A percentile compares a stretch with the other conserved stretches of the same genome.
Conservation (phyloP, 2,329 filamentous ascomycete genomes). For the Claviceps sp. region DNA sequence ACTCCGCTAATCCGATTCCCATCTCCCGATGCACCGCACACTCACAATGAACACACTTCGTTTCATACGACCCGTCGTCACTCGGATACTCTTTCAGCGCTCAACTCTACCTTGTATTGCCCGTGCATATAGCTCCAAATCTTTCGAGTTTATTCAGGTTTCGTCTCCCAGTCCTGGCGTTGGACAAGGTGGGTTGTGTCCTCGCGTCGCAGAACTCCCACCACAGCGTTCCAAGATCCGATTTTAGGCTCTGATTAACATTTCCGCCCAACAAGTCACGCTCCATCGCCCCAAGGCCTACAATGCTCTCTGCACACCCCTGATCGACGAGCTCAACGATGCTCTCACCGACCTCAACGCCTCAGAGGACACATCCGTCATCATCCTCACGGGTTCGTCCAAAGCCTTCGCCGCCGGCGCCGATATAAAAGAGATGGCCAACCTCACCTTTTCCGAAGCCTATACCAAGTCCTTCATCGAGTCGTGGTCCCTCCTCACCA, state of each 20-base stretch:
- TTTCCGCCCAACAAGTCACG: constrained; percentile 49
- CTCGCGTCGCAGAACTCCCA: background rate
- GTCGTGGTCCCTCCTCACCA: constrained; percentile 78
- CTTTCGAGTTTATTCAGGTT: constrained; percentile 72
- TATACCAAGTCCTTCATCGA: constrained; percentile 92
- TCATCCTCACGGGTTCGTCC: constrained; percentile 77
- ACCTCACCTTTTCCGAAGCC: constrained; percentile 74
- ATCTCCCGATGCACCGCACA: background rate
- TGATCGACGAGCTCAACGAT: constrained; percentile 80
- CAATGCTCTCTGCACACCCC: constrained; percentile 82
- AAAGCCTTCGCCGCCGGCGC: constrained; percentile 91
- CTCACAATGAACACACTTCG: constrained; percentile 39
- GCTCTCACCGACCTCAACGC: constrained; percentile 59
- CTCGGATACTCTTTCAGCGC: constrained; percentile 33
- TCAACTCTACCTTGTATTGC: constrained; percentile 42
- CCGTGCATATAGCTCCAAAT: constrained; percentile 37
- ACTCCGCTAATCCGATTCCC: background rate
- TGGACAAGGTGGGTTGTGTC: constrained; percentile 53
- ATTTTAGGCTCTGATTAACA: background rate
- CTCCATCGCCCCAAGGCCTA: constrained; percentile 89
- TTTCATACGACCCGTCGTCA: constrained; percentile 44
- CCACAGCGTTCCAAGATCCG: too few species aligned
- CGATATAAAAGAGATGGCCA: constrained; percentile 98
- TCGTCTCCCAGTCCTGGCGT: constrained; percentile 80
- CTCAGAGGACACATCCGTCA: constrained; percentile 56